Evolutionary conservation across 768 basidiomycete species (phyloP), one percentile per base, ranked within the genome.

Genomic region (Russula abietina): DNA sequence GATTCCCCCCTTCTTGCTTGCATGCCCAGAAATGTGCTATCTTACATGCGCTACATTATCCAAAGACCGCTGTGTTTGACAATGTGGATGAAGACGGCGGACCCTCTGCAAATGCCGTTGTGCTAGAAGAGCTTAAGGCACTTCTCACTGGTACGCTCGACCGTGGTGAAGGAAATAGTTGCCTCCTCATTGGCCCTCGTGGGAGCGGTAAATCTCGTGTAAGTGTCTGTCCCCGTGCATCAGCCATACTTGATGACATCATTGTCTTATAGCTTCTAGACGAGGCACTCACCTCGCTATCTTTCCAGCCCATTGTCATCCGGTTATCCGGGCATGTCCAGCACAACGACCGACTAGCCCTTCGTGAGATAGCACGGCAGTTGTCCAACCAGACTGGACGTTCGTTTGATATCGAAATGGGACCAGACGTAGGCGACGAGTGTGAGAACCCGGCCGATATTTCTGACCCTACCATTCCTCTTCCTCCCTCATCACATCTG

Each of bases 111-210:
- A 87, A 89, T 69, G 71, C 67, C 2, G 69, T 75, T 19, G 85
- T 89, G 0, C 74, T 79, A 30, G 70, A 81, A 38, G 84, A 90
- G 60, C 72, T 98, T 14, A 70, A 74, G 1, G 80, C 83, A 52
- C 74, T 98, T 24, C 76, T 97, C 5, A 71, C 74, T 24, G 94
- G 93, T 12, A 92, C 91, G 1, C 79, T 89, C 5, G 75, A 75
- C 24, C 82, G 93, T 32, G 89, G 88, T 11, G 95, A 98, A 77
- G 94, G 95, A 3, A 98, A 98, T 65, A 96, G 93, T 61, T 97
- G 94, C 70, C 79, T 97, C 59, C 71, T 98, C 3, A 78, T 93
- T 49, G 95, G 95, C 22, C 87, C 92, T 1, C 79, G 86, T 63
- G 91, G 92, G 17, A 89, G 87, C 65, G 95, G 94, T 22, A 97